Base-by-base conservation (phyloP, 2,329 filamentous ascomycete species). In the Pleoardoris graminearum region DNA sequence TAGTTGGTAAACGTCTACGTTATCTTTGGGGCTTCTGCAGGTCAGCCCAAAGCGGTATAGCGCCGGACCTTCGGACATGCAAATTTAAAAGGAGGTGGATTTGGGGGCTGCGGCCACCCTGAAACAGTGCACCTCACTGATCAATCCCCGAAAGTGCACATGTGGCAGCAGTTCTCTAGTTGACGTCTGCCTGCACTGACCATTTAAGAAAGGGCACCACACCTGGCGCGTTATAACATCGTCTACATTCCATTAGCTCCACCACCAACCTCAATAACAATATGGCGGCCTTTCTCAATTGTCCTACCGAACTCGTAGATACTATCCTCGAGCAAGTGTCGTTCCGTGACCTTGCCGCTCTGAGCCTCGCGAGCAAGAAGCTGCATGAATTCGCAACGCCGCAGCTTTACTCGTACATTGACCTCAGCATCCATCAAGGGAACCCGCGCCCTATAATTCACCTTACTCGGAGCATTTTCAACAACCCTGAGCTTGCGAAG, bases 391-490 rank as follows among this genome's bases (percentile, higher is more conserved):
- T 32, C 39, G 39, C 39, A 32, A 43, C 27, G 27, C 39, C 27
- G 27, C 27, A 30, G 25, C 39, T 43, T 32, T 43, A 43, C 39
- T 43, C 25, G 7, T 32, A 21, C n/a, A 43, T 43, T 32, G 39
- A 43, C 39, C 27, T 43, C 39, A 30, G 27, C 27, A 43, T 43
- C 27, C 12, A 43, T 43, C 39, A 25, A 30, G 39, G 27, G 25
- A 32, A 32, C 27, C 27, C 27, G 17, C 39, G 39, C 25, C 39
- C 39, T 32, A 30, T 43, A 43, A 43, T 43, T 21, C 39, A 43
- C 39, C 39, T 43, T 43, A 32, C 39, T 32, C 39, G 39, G 17
- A 43, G 39, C 39, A 32, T 43, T 32, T 43, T 43, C 16, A 43
- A 43, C 12, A 43, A 43, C 25, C 39, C 25, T 43, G 39, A 43